Evolutionary conservation across 768 basidiomycete species (phyloP).

Genomic region (Hypholoma sublateritium): DNA sequence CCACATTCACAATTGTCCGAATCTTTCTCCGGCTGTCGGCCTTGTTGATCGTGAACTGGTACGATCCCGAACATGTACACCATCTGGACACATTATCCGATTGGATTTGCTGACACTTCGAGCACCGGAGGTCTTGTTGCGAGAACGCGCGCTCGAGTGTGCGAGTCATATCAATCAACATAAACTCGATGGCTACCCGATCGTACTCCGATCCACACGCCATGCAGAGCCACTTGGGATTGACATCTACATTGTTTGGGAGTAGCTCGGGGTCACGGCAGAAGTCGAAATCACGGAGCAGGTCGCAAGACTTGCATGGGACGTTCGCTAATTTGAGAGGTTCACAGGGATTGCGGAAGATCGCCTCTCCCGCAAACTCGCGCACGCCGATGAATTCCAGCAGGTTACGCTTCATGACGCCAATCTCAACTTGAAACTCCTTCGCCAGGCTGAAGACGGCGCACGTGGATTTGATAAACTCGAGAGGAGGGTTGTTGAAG

Average conservation of each 20-base stretch:
- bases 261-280: slow-evolving; percentile 88
- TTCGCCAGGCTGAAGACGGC: slow-evolving; percentile 78
- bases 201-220: slow-evolving; percentile 87
- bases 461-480: slow-evolving; percentile 86
- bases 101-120: slow-evolving; percentile 88
- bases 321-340: slow-evolving; percentile 82
- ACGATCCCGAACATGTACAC: slow-evolving; percentile 88
- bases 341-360: slow-evolving; percentile 91
- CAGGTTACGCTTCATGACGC: slow-evolving; percentile 83
- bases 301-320: slow-evolving; percentile 85
- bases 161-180: slow-evolving; percentile 75
- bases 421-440: slow-evolving; percentile 85
- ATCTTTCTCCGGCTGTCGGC: slow-evolving; percentile 71
- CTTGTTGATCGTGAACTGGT: slow-evolving; percentile 70
- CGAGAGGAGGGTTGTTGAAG: slow-evolving; percentile 78
- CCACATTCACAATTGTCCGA: slow-evolving; percentile 82
- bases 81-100: slow-evolving; percentile 83
- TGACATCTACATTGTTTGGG: slow-evolving; percentile 49
- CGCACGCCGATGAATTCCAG: slow-evolving; percentile 85
- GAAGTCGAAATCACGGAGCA: slow-evolving; percentile 89
- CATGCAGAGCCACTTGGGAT: slow-evolving; percentile 67
- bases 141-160: slow-evolving; percentile 71
- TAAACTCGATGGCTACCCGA: slow-evolving; percentile 81
- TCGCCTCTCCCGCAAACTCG: slow-evolving; percentile 84
- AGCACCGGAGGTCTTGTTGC: slow-evolving; percentile 88